Percentiles rank a stretch among this genome's conserved stretches.
Conservation (phyloP, 2,329 filamentous ascomycete species). For the Cladosporium sp. region DNA sequence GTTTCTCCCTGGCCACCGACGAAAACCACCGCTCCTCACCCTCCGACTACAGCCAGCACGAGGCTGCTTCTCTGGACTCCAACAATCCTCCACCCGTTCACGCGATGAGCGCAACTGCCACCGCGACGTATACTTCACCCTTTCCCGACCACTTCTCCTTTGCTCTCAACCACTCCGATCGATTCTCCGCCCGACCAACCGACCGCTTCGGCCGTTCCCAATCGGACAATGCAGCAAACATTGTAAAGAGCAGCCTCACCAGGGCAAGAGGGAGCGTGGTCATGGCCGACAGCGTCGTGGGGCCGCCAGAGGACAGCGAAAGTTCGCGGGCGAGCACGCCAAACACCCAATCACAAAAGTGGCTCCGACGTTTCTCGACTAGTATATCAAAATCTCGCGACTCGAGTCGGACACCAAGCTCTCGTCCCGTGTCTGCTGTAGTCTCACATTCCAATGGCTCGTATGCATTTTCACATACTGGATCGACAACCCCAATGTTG, state of each 20-base stretch:
- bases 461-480: constrained; percentile 46
- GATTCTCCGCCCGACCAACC: constrained; percentile 10
- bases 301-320: constrained; percentile 19
- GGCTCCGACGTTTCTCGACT: constrained; percentile 69
- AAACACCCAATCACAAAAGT: constrained; percentile 39
- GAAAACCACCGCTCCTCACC: constrained; percentile 25
- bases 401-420: constrained; percentile 54
- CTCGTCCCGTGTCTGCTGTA: constrained; percentile 65
- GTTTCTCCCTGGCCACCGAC: constrained; percentile 38
- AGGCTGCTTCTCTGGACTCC: constrained; percentile 37
- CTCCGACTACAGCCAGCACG: constrained; percentile 31
- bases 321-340: constrained; percentile 22
- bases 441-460: constrained; percentile 64
- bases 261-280: constrained; percentile 7
- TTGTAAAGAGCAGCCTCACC: constrained; percentile 16
- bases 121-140: constrained; percentile 24
- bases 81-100: constrained; percentile 17
- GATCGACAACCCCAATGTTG: constrained; percentile 65
- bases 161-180: constrained; percentile 22
- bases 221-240: constrained; percentile 16
- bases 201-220: constrained; percentile 15
- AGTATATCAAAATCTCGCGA: constrained; percentile 35
- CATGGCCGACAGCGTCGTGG: constrained; percentile 10
- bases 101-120: constrained; percentile 29
- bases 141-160: constrained; percentile 18